Evolutionary conservation across 2,329 filamentous ascomycete species (phyloP).

Genomic region (Fusarium sp.): DNA sequence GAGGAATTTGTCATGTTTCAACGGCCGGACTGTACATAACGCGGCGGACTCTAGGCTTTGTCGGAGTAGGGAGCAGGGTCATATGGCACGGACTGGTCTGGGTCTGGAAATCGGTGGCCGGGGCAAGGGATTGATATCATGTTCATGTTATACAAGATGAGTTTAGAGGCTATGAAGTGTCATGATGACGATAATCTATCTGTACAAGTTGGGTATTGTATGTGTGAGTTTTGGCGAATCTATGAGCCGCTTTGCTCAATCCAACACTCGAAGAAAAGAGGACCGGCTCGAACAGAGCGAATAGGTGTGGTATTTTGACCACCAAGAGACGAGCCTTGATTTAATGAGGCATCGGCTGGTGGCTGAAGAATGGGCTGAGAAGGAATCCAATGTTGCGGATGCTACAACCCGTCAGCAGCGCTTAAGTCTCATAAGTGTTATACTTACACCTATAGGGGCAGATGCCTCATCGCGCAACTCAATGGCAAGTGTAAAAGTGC

Average conservation of each 20-base stretch:
- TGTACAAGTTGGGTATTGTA: conserved; percentile 25
- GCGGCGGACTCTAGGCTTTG: conserved; percentile 31
- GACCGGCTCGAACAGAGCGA: conserved; percentile 67
- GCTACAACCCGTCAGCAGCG: conserved; percentile 52
- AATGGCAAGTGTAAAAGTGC: conserved; percentile 82
- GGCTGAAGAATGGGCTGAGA: conserved; percentile 63
- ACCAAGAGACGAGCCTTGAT: conserved; percentile 50
- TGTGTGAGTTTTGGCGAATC: neutral
- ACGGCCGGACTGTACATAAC: conserved; percentile 42
- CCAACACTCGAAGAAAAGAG: conserved; percentile 76
- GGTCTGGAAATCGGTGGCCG: conserved; percentile 42
- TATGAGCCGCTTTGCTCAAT: conserved; percentile 59
- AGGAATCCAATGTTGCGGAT: conserved; percentile 73
- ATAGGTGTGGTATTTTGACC: conserved; percentile 63
- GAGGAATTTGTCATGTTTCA: conserved; percentile 37
- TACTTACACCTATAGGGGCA: conserved; percentile 69
- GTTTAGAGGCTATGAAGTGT: conserved; percentile 44
- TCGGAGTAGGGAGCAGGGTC: conserved; percentile 43
- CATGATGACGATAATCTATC: conserved; percentile 45
- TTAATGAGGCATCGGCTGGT: conserved; percentile 48
- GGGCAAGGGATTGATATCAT: conserved; percentile 37
- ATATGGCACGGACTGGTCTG: conserved; percentile 34
- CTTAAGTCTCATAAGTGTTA: conserved; percentile 32
- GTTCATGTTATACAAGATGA: conserved; percentile 35
- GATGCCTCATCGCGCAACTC: conserved; percentile 74